These are phyloP conservation scores for Nemania serpens DNA, from an alignment of 2,329 filamentous ascomycete genomes.

Conservation along the genomic window DNA sequence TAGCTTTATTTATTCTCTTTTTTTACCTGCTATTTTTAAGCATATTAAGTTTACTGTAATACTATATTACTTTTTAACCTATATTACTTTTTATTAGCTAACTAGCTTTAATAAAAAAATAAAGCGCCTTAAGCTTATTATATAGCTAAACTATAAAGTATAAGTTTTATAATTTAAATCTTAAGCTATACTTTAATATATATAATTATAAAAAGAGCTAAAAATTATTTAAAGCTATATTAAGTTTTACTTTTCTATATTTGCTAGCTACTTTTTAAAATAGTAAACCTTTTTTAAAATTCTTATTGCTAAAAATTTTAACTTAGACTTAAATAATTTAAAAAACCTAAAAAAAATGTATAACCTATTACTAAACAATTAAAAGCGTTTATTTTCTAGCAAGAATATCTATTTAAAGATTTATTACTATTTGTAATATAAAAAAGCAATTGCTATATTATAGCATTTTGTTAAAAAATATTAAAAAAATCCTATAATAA, in stretches of 20 bases:
- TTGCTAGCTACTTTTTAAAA: not conserved
- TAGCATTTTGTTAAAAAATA: slow-evolving; percentile 67
- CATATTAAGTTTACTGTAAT: no score
- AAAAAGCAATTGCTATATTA: slow-evolving; percentile 73
- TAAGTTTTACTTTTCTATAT: not conserved
- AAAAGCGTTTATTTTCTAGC: slow-evolving; percentile 60
- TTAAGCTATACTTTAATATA: slow-evolving; percentile 1
- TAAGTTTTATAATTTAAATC: not conserved
- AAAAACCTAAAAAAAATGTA: no score
- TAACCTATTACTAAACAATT: slow-evolving; percentile 60
- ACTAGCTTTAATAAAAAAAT: slow-evolving; percentile 7
- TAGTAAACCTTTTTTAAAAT: slow-evolving; percentile 62
- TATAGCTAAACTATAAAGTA: slow-evolving; percentile 4
- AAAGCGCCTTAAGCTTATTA: not conserved
- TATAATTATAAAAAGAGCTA: slow-evolving; percentile 9
- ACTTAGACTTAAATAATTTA: no score
- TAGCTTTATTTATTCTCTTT: no score
- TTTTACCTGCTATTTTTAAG: no score
- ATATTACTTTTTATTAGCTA: no score
- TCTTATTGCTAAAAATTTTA: no score
- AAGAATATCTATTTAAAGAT: slow-evolving; percentile 70
- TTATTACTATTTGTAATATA: slow-evolving; percentile 76
- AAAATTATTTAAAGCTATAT: slow-evolving; percentile 18
- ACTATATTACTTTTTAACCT: no score
- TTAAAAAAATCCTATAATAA: slow-evolving; percentile 55